Percentiles rank a stretch among this genome's conserved stretches.
Conservation (phyloP, 495 filamentous ascomycete species). For the Podospora tetraspora region DNA sequence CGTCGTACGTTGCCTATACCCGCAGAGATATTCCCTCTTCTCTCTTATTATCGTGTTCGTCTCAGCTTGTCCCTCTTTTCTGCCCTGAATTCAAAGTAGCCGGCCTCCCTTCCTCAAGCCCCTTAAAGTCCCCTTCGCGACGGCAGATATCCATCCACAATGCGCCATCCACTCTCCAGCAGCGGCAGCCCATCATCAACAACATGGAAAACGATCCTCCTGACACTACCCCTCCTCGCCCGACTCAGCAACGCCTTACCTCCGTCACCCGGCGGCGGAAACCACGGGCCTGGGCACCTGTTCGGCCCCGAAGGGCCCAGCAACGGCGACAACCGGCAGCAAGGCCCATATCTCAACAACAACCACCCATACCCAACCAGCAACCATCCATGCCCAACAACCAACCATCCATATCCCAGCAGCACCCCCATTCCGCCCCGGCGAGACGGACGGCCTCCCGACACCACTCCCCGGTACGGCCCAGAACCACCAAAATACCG, state of each 20-base stretch:
- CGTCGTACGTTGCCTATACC: neutral
- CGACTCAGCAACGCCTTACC: neutral
- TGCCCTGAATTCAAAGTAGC: neutral
- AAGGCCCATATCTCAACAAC: neutral
- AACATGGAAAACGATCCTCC: neutral
- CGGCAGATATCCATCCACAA: neutral
- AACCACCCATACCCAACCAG: neutral
- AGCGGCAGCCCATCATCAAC: neutral
- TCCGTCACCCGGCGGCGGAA: neutral
- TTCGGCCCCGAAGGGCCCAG: neutral
- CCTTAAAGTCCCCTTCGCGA: neutral
- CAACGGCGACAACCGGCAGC: neutral
- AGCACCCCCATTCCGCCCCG: neutral
- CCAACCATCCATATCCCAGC: neutral
- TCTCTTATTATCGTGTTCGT: neutral
- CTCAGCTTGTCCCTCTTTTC: neutral
- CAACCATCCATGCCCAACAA: neutral
- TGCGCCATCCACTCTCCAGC: neutral
- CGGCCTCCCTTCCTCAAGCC: neutral
- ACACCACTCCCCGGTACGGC: neutral
- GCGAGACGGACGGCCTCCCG: neutral
- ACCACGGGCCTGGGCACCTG: neutral
- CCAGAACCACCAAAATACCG: slow-evolving; percentile 20
- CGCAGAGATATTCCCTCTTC: neutral
- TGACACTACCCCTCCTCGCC: neutral